Conservation (phyloP, 495 filamentous ascomycete genomes). For the Bacidia rubella region DNA sequence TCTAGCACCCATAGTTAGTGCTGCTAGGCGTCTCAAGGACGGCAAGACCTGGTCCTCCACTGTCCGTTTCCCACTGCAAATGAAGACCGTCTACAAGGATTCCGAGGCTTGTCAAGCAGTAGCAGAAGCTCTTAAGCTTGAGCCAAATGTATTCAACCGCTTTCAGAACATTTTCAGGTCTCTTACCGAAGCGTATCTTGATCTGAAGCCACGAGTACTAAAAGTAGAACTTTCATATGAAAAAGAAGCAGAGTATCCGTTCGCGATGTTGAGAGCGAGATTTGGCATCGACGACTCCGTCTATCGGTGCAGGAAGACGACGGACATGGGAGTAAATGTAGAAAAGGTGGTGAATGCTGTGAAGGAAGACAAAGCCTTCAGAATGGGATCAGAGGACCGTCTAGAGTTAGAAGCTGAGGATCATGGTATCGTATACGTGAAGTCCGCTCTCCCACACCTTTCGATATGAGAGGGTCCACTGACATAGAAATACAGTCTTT, state of each 20-base stretch:
- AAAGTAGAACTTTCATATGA: not conserved
- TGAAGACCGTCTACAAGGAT: not conserved
- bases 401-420: constrained; percentile 40
- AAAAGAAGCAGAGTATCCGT: not conserved
- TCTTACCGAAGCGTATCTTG: not conserved
- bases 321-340: not conserved
- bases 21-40: not conserved
- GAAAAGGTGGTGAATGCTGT: not conserved
- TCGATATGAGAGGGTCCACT: too few species aligned
- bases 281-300: not conserved
- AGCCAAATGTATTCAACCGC: not conserved
- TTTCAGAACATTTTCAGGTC: not conserved
- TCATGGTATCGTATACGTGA: constrained; percentile 63
- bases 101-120: not conserved
- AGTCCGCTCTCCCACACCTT: constrained; percentile 25
- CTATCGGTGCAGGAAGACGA: not conserved
- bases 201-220: not conserved
- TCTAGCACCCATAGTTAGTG: too few species aligned
- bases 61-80: not conserved
- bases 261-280: not conserved
- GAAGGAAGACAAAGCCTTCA: not conserved
- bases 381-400: not conserved
- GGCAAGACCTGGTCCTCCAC: not conserved
- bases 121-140: not conserved
- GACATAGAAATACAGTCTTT: constrained; percentile 26